Evolutionary conservation across 192 early-diverging fungal genomes (phyloP), one percentile per base, ranked within the genome.

Genomic region (Coemansia sp.): DNA sequence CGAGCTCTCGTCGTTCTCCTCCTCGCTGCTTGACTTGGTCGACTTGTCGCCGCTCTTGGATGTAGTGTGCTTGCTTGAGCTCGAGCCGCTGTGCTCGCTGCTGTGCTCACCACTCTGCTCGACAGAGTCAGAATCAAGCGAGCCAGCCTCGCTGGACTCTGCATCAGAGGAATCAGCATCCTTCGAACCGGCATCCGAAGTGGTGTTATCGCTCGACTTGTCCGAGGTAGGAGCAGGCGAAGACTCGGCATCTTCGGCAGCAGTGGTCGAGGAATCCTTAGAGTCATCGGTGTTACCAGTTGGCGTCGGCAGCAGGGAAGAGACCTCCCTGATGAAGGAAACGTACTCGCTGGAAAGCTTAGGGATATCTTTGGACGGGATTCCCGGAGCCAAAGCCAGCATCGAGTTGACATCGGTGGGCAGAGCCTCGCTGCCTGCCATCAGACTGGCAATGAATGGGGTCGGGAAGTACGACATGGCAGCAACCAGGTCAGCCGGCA

Each of bases 341-440:
- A 55, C 61, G 61, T 78, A 78, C 40, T 71, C 56, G 61, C 50
- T 59, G 22, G 65, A 67, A 18, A 78, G 55, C 34, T 51, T 18
- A 39, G 61, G 18, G 13, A 52, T 52, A 15, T 64, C 46, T 6
- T 41, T 25, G 1, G 44, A 22, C 2, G 68, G 68, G 45, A 71
- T 55, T 33, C 24, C 55, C 3, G 68, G 53, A 15, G 74, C 74
- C 42, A 64, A 12, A 6, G 46, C 57, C 17, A 71, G 51, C 44
- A 71, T 42, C 42, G 51, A 45, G 47, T 37, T 40, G 39, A 66
- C 48, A 33, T 66, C 50, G 24, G 68, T 71, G 21, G 74, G 74
- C 49, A 78, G 51, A 45, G 58, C 45, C 1, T 45, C 65, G 34
- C 27, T 18, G 27, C 69, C 74, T 41, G 10, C 54, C 48, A 78